Evolutionary conservation across 2,329 filamentous ascomycete species (phyloP), one percentile per base, ranked within the genome.

Genomic region (Pseudophaeomoniella oleicola): DNA sequence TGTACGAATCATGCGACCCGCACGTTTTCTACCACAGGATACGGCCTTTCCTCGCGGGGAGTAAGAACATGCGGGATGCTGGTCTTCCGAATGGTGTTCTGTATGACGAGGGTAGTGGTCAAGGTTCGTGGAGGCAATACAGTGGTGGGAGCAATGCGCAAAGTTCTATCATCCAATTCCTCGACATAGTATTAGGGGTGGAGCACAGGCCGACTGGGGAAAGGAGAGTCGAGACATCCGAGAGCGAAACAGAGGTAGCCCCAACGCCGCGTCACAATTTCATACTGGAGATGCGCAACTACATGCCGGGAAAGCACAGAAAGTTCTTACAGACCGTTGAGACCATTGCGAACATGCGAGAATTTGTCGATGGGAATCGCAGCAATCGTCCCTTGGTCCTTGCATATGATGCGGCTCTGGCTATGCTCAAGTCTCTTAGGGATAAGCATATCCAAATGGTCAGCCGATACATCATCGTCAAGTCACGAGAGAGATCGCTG

Each of bases 401-500:
- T 13, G 84, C 90, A 1, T 98, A 88, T 56, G 90, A 98, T 51
- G 85, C 86, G 4, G 94, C 86, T 53, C 67, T 98, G 5, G 78
- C 76, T 15, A 83, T 86, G 58, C 66, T 94, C 31, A 74, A 76
- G 9, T 66, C 71, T 14, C 78, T 94, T 51, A 78, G 87, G 40
- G 87, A 94, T 59, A 93, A 87, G 57, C 90, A 98, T 57, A 94
- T 98, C 49, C 82, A 85, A 55, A 88, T 98, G 48, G 90, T 98
- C 13, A 86, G 85, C 3, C 81, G 90, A 30, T 98, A 96, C 63
- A 93, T 98, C 56, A 81, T 98, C 50, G 66, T 90, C 46, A 87
- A 88, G 32, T 87, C 83, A 2, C 76, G 81, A 16, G 81, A 88
- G 56, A 27, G 22, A n/a, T 72, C 77, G 4, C 69, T 79, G 37